Evolutionary conservation across 2,329 filamentous ascomycete genomes (phyloP).

Genomic region (Botrytis cinerea): DNA sequence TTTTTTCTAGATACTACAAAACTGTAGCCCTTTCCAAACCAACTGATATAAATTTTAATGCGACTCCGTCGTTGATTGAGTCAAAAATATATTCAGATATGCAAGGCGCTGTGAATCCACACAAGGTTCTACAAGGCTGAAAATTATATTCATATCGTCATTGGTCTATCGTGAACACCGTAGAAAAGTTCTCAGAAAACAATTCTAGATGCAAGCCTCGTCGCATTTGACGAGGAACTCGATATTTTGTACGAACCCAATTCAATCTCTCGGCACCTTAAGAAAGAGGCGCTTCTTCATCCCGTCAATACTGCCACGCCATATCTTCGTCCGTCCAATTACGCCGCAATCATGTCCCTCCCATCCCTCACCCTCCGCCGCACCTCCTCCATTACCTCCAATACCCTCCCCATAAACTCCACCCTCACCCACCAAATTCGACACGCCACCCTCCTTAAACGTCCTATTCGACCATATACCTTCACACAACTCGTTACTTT

Average conservation of each 20-base stretch:
- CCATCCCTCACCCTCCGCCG: constrained; percentile 32
- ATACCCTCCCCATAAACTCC: not conserved
- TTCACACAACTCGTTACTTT: constrained; percentile 96
- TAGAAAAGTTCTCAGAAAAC: constrained; percentile 22
- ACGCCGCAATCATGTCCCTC: constrained; percentile 27
- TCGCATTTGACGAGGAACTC: constrained; percentile 6
- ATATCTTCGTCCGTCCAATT: constrained; percentile 21
- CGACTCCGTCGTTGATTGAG: not conserved
- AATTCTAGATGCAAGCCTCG: constrained; percentile 15
- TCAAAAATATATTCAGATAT: not conserved
- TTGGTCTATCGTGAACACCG: not conserved
- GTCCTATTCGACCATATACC: constrained; percentile 89
- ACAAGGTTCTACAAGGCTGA: constrained; percentile 18
- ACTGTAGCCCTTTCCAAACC: not conserved
- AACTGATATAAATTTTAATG: not conserved
- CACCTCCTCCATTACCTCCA: constrained; percentile 22
- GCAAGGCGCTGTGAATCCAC: not conserved
- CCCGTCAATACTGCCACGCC: constrained; percentile 1
- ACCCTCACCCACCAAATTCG: constrained; percentile 46
- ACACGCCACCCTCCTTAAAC: constrained; percentile 80
- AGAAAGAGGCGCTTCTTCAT: not conserved
- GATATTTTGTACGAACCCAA: constrained; percentile 23
- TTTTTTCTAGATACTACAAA: not conserved
- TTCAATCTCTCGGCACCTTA: constrained; percentile 21
- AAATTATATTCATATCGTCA: not conserved